Evolutionary conservation across 371 early-diverging fungal genomes (phyloP).

Genomic region (Phascolomyces articulosus): DNA sequence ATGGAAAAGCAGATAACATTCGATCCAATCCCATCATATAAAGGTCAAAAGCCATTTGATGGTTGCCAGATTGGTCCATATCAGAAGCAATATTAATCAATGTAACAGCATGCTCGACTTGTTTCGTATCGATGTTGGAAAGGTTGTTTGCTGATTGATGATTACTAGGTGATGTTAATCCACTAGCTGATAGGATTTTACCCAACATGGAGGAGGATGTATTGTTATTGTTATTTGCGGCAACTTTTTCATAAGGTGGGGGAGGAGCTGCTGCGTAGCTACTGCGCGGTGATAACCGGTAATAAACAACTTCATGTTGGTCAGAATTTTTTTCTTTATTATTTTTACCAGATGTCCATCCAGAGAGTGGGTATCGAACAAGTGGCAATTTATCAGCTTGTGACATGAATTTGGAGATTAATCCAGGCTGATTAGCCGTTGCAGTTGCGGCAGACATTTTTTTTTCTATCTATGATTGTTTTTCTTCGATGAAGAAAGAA

Average conservation of each 20-base stretch:
- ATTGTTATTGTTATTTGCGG: slow-evolving; percentile 7
- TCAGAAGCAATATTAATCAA: slow-evolving; percentile 54
- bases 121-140: slow-evolving; percentile 30
- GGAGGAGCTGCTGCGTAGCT: slow-evolving; percentile 22
- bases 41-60: slow-evolving; percentile 50
- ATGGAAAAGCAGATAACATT: slow-evolving; percentile 50
- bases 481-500: neutral
- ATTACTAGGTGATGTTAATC: slow-evolving; percentile 30
- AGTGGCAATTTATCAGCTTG: slow-evolving; percentile 36
- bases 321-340: slow-evolving; percentile 8
- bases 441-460: neutral
- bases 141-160: neutral
- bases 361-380: slow-evolving; percentile 30
- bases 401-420: slow-evolving; percentile 32
- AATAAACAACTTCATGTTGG: slow-evolving; percentile 5
- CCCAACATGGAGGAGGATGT: slow-evolving; percentile 13
- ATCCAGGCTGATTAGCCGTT: slow-evolving; percentile 14
- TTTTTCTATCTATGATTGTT: too few species aligned
- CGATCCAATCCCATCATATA: slow-evolving; percentile 60
- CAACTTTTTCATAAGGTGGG: slow-evolving; percentile 48
- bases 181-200: slow-evolving; percentile 21
- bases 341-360: slow-evolving; percentile 22
- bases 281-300: slow-evolving; percentile 1
- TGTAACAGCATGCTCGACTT: slow-evolving; percentile 51
- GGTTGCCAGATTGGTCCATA: slow-evolving; percentile 52